Base-by-base conservation (phyloP, 257 asterid genomes). In the Solanum rostratum region DNA sequence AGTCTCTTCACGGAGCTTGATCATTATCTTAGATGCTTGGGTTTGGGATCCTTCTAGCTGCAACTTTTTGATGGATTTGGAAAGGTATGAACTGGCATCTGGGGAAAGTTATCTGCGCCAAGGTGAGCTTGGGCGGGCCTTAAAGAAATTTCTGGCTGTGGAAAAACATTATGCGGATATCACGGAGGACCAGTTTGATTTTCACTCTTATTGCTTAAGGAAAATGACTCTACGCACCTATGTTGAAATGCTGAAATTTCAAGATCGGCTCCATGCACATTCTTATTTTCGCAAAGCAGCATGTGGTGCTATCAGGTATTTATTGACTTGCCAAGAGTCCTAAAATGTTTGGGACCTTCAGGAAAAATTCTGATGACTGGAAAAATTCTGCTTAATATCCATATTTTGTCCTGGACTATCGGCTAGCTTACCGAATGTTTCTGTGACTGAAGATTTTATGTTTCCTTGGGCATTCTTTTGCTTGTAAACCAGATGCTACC, bases 31-130 rank as follows among this genome's bases (percentile, higher is more conserved):
- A 33, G 39, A 33, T 33, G 57, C 65, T 78, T 50, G 82, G 46
- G 19, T 50, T 79, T 80, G 74, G 66, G 54, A 83, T 29, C 76
- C 20, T 81, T 82, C 45, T 84, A 80, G 39, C 85, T 78, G 81
- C 76, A 62, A 41, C 33, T 74, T 39, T 87, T 45, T 81, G 85
- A 20, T 73, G 50, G 29, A 85, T 57, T 79, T 80, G 41, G 22
- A 22, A 85, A 96, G 99, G 99, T 97, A 92, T 91, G 99, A 97
- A 88, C 90, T 97, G 84, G 97, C 96, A 50, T 94, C 98, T 69
- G 99, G 99, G 76, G 98, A 93, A 90, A 97, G 99, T 84, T 95
- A 93, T 89, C 92, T 95, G 80, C 98, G 98, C 84, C 99, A 95
- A 90, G 92, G 92, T 15, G 99, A 97, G 86, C 93, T 97, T 80